Conservation (phyloP, 805 yeast genomes). For the Yarrowia sp. region DNA sequence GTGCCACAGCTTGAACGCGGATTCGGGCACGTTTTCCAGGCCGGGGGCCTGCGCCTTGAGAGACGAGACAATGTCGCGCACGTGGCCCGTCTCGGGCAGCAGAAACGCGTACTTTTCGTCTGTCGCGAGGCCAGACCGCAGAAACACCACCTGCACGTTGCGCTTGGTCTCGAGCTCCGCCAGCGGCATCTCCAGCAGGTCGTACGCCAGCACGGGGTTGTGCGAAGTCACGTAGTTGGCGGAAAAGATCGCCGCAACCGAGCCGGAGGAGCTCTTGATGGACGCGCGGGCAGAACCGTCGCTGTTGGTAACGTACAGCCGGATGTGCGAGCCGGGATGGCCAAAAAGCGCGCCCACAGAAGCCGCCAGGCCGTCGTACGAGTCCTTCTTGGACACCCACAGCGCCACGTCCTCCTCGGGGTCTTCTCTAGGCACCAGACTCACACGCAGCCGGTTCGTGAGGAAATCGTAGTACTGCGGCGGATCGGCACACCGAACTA, state of each 20-base stretch:
- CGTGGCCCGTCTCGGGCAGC: conserved; percentile 8
- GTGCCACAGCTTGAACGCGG: conserved; percentile 40
- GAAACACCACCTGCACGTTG: neutral
- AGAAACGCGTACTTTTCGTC: conserved; percentile 3
- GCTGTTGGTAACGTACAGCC: conserved; percentile 61
- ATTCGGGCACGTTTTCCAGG: conserved; percentile 38
- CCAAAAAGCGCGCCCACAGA: conserved; percentile 55
- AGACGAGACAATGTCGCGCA: neutral
- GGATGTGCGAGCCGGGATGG: conserved; percentile 58
- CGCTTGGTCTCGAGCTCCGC: conserved; percentile 71
- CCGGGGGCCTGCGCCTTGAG: conserved; percentile 48
- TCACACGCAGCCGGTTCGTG: conserved; percentile 35
- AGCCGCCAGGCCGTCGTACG: conserved; percentile 59
- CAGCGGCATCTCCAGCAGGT: conserved; percentile 69
- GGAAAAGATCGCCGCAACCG: conserved; percentile 40
- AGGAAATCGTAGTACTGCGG: conserved; percentile 39
- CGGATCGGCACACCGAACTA: conserved; percentile 29
- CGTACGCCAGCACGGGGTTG: conserved; percentile 56
- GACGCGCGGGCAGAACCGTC: conserved; percentile 49
- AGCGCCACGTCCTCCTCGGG: conserved; percentile 40
- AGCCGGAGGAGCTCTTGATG: conserved; percentile 37
- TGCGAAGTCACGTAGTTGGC: conserved; percentile 28
- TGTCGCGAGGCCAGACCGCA: neutral
- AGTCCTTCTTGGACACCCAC: conserved; percentile 65
- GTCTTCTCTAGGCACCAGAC: conserved; percentile 30